Base-by-base conservation (phyloP, 2,329 filamentous ascomycete species). In the Claviceps paspali region DNA sequence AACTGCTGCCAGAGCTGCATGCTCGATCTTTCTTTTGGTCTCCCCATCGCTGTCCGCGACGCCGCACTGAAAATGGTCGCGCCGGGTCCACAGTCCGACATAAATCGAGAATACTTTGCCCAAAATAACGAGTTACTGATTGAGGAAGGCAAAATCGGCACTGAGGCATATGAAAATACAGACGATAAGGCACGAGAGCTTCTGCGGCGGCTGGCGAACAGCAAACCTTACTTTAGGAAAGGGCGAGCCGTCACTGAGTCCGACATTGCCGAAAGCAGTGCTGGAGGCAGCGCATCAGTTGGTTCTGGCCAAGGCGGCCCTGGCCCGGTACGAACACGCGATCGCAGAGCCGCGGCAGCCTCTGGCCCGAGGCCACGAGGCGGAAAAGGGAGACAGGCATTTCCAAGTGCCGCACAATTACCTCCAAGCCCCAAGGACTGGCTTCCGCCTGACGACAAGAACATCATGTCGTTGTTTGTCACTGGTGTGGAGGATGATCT, bases 1-100 rank as follows among this genome's bases (percentile, higher is more conserved):
- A 98, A 98, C 65, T 96, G 91, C 65, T 98, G 91, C 54, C 91
- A 98, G 65, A 88, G 81, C 62, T 98, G 91, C 66, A 96, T 96
- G 85, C 79, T 98, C 37, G 91, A 98, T 68, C 65, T 98, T 42
- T 88, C 84, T 10, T 98, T 96, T 53, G 92, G 91, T 18, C 68
- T 98, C 21, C 91, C 91, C 9, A 93, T 98, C 52, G 82, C 87
- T 11, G 83, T 98, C 41, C 78, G 91, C 53, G 91, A 98, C 65
- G 91, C 91, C 3, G 91, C 92, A 5, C 68, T 98, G 45, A 96
- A 96, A 66, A 94, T 98, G 82, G 83, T 96, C 29, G 87, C 88
- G 1, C 87, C 91, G 0, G 91, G 91, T 0, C 91, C 91, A 1
- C 75, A 85, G 45, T 93, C 84, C 55, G 81, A 83, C 38, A 84